Evolutionary conservation across 345 rosid species (phyloP).

Genomic region (Ailanthus altissimus): DNA sequence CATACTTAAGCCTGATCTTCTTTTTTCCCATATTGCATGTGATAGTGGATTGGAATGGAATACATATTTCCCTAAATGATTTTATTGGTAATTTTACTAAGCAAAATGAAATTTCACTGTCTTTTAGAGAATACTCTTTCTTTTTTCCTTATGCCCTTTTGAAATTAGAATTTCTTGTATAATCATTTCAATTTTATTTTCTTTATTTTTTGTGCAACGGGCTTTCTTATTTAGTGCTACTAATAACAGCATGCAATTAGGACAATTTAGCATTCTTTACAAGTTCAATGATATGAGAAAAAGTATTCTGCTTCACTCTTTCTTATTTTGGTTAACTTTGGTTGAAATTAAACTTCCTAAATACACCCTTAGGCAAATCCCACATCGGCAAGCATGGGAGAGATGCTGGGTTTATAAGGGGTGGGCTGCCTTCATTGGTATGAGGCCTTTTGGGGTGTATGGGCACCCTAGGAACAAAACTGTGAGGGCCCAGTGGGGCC

Average conservation of each 20-base stretch:
- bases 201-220: not conserved
- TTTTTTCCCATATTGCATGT: not conserved
- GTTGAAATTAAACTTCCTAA: no score
- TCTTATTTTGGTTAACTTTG: no score
- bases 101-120: not conserved
- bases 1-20: not conserved
- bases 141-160: not conserved
- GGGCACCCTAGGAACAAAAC: no score
- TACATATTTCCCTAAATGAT: not conserved
- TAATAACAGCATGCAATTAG: not conserved
- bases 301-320: no score
- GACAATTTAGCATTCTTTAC: not conserved
- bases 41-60: not conserved
- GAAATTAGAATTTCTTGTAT: not conserved
- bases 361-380: no score
- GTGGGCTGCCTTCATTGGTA: no score
- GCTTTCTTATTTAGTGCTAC: not conserved
- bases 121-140: not conserved
- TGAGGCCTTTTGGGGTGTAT: no score
- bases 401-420: no score
- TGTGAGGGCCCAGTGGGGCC: no score
- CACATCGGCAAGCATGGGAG: no score
- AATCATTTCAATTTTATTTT: not conserved
- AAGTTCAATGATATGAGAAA: not conserved
- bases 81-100: not conserved